phyloP scores from a whole-genome alignment of 2,329 filamentous ascomycete species.

The Botrytis paeoniae region DNA sequence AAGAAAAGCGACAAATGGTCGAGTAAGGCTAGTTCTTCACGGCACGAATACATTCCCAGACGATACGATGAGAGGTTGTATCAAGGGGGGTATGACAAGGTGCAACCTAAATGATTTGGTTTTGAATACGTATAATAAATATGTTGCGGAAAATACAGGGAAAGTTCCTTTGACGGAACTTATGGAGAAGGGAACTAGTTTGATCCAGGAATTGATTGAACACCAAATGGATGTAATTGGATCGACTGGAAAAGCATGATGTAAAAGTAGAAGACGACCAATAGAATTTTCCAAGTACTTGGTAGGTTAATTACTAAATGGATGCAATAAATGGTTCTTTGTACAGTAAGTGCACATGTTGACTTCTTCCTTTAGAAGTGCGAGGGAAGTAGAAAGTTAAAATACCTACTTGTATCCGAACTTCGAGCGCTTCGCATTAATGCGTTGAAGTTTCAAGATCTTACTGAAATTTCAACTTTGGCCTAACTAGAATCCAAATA shows the following conservation, averaged over 20 bases:
- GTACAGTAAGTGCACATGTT: neutral
- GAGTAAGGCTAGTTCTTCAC: conserved; percentile 51
- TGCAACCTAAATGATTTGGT: conserved; percentile 35
- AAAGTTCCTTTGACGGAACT: conserved; percentile 32
- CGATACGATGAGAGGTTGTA: conserved; percentile 50
- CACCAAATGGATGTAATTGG: conserved; percentile 34
- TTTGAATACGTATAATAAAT: conserved; percentile 31
- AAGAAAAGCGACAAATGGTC: conserved; percentile 36
- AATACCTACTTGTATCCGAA: neutral
- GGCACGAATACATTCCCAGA: conserved; percentile 53
- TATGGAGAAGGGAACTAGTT: conserved; percentile 32
- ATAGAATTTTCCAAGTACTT: neutral
- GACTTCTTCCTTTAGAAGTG: neutral
- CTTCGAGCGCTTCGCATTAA: no score
- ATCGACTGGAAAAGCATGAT: conserved; percentile 31
- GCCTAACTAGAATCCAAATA: neutral
- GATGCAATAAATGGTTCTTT: neutral
- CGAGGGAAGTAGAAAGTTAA: neutral
- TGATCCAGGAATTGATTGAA: conserved; percentile 31
- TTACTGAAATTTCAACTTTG: neutral
- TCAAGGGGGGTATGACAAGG: conserved; percentile 44
- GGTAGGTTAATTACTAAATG: neutral
- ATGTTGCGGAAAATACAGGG: conserved; percentile 26
- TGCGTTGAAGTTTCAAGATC: neutral
- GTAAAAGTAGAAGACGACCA: neutral